Conservation (phyloP, 371 early-diverging fungal species). For the Mucor velutinosus region DNA sequence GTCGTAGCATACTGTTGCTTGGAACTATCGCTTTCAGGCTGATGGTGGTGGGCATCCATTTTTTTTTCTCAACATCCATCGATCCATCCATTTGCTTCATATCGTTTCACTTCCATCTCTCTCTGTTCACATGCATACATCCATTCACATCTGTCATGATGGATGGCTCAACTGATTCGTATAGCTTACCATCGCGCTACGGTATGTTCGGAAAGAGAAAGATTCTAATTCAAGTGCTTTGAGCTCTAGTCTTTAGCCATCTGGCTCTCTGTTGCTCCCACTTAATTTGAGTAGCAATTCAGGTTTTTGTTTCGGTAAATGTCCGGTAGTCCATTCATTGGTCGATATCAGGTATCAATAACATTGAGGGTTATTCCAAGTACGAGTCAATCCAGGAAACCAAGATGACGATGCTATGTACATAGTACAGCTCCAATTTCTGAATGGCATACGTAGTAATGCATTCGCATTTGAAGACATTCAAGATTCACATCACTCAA, state of each 20-base stretch:
- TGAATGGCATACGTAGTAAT: too few relatives aligned
- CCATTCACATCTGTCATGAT: constrained; percentile 8
- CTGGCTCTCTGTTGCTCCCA: neutral
- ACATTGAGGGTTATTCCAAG: too few relatives aligned
- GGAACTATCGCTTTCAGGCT: neutral
- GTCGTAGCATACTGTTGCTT: neutral
- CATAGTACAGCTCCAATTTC: too few relatives aligned
- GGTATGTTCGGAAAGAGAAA: constrained; percentile 32
- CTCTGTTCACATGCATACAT: constrained; percentile 6
- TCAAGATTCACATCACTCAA: too few relatives aligned
- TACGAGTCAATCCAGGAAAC: too few relatives aligned
- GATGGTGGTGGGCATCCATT: too few relatives aligned
- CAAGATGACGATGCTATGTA: too few relatives aligned
- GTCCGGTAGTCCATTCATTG: neutral
- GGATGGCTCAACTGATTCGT: neutral
- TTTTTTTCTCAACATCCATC: neutral
- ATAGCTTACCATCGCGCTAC: constrained; percentile 31
- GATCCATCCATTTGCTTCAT: neutral
- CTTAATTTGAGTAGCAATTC: neutral
- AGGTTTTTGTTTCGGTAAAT: neutral
- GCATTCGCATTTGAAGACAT: too few relatives aligned
- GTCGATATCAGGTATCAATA: too few relatives aligned
- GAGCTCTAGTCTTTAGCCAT: constrained; percentile 2
- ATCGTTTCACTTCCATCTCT: neutral
- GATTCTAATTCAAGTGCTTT: constrained; percentile 12